Conservation (phyloP, 306 rosid genomes). For the Comarum palustre region DNA sequence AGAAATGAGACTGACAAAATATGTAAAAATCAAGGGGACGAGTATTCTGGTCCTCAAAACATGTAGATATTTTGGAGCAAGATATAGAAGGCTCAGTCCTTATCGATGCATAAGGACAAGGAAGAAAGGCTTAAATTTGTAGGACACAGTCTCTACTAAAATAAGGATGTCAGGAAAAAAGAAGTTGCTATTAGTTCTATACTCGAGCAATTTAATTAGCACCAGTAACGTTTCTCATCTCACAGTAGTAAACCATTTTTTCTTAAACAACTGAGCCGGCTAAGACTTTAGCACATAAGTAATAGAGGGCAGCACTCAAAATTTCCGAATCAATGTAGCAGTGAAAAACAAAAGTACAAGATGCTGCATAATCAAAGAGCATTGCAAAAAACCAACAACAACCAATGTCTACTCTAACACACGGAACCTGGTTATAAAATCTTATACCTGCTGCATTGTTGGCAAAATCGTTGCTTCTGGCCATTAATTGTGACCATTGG, state of each 20-base stretch:
- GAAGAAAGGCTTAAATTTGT: background rate
- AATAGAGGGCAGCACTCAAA: background rate
- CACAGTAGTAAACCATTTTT: background rate
- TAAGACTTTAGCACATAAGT: background rate
- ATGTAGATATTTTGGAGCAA: background rate
- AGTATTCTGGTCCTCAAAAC: background rate
- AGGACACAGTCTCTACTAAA: background rate
- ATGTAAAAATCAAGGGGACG: background rate
- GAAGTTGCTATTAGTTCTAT: background rate
- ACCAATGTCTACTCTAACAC: background rate
- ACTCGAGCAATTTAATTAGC: background rate
- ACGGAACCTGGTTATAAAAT: background rate
- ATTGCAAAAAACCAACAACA: constrained; percentile 5
- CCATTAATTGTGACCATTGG: constrained; percentile 80
- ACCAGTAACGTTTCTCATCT: background rate
- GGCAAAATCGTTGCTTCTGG: constrained; percentile 88
- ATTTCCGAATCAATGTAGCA: background rate
- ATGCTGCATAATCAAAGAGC: constrained; percentile 7
- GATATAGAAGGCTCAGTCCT: background rate
- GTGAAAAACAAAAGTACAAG: background rate
- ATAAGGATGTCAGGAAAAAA: background rate
- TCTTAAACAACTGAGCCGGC: background rate
- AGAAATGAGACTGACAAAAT: background rate
- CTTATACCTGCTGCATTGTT: constrained; percentile 95
- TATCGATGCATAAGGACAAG: background rate